These are phyloP conservation scores for Fomitopsis pulvina DNA, from an alignment of 768 basidiomycete genomes.

Conservation along the genomic window DNA sequence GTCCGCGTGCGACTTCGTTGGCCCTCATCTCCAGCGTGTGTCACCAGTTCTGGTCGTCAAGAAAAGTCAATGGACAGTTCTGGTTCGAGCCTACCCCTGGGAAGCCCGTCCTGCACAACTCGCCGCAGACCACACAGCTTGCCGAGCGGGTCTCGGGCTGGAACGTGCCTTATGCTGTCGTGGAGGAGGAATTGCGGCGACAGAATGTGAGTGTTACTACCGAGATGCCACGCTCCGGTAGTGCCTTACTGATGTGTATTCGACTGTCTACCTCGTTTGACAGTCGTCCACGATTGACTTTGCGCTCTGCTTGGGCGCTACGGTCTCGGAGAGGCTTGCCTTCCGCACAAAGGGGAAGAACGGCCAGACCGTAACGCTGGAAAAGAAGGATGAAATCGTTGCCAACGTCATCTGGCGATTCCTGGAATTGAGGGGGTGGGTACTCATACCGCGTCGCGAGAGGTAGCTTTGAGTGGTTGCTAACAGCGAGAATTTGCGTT, in stretches of 20 bases:
- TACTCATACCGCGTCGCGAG: conserved; percentile 12
- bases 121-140: conserved; percentile 74
- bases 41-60: conserved; percentile 75
- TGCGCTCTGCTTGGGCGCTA: conserved; percentile 88
- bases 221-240: conserved; percentile 1
- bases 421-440: conserved; percentile 90
- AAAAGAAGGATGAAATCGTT: conserved; percentile 98
- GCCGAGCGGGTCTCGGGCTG: conserved; percentile 85
- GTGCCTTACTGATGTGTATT: conserved; percentile 9
- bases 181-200: conserved; percentile 92
- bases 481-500: conserved; percentile 1
- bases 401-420: conserved; percentile 99
- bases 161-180: conserved; percentile 78
- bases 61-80: conserved; percentile 66
- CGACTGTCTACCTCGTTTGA: neutral
- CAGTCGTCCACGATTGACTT: conserved; percentile 98
- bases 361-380: conserved; percentile 48
- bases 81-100: conserved; percentile 61
- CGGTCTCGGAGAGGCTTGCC: conserved; percentile 74
- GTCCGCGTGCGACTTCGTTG: conserved; percentile 85
- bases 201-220: conserved; percentile 80
- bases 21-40: conserved; percentile 80
- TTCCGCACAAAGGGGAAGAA: conserved; percentile 69
- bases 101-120: conserved; percentile 61
- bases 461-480: neutral